Evolutionary conservation across 257 asterid species (phyloP).

Genomic region (Penstemon davidsonii): DNA sequence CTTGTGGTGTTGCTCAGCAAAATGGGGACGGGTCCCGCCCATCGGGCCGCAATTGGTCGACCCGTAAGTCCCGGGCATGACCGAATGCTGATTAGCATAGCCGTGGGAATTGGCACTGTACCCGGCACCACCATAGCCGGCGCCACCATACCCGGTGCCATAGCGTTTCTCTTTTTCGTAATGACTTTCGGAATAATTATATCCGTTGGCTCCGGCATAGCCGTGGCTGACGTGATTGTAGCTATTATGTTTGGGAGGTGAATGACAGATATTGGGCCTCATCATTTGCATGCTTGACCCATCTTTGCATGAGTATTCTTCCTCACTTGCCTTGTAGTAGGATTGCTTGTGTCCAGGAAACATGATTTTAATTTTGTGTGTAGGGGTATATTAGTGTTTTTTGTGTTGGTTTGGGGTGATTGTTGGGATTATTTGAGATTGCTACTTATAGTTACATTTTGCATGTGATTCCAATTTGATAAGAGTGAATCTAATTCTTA

Average conservation of each 20-base stretch:
- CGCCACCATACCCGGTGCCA: background rate
- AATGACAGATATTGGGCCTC: background rate
- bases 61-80: background rate
- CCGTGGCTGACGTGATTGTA: no score
- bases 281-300: background rate
- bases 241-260: no score
- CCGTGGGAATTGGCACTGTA: background rate
- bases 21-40: no score
- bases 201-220: no score
- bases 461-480: slow-evolving; percentile 17
- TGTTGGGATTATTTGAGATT: background rate
- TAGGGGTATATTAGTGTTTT: background rate
- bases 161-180: background rate
- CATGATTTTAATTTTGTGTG: background rate
- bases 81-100: background rate
- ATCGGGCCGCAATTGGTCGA: no score
- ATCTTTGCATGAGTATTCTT: background rate
- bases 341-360: slow-evolving; percentile 5
- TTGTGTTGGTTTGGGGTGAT: background rate
- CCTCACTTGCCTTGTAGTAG: background rate
- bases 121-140: background rate
- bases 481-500: slow-evolving; percentile 18
- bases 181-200: no score
- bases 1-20: no score
- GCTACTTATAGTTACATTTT: slow-evolving; percentile 21